Evolutionary conservation across 2,329 filamentous ascomycete genomes (phyloP), one percentile per base, ranked within the genome.

Genomic region (Colletotrichum navitas): DNA sequence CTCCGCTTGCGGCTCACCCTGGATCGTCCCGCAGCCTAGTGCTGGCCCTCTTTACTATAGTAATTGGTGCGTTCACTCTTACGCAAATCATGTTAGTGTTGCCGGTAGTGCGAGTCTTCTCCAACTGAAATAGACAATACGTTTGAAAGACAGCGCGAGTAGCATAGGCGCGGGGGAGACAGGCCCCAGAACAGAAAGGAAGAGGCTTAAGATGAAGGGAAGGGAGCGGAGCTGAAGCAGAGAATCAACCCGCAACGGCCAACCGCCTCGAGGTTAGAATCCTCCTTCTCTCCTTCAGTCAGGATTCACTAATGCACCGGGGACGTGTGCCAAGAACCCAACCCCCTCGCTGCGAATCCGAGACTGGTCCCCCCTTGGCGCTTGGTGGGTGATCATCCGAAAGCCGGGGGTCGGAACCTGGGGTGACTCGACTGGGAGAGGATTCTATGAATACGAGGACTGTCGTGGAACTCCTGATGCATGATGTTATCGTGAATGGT

Each of bases 241-340:
- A 51, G 47, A 41, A 51, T 24, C 14, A 39, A 51, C 12, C 59
- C 39, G 51, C 32, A 41, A 51, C 41, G 41, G 43, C 21, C 59
- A 64, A 39, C 36, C 34, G 49, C n/a, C 54, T 43, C 52, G 66
- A 64, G 34, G 51, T 58, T 52, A 21, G 21, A 24, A 55, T 24
- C 21, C 45, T 47, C 21, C 45, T 47, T n/a, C 45, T 51, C 24
- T 59, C 29, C 16, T n/a, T 62, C 43, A 58, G 49, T 41, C 56
- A 63, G 52, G 24, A 43, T 68, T 60, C 43, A 68, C 64, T 63
- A 43, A 68, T 71, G 68, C 59, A 54, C 41, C 47, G 32, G 60
- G 68, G 39, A 71, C 65, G 68, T 68, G 45, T 68, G 65, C 65
- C 68, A 63, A 68, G 68, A 45, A 54, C 39, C 39, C 5, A 29